A percentile compares a stretch with the other conserved stretches of the same genome.
phyloP scores from a whole-genome alignment of 106 monocot species.

The Iris macrosiphon region DNA sequence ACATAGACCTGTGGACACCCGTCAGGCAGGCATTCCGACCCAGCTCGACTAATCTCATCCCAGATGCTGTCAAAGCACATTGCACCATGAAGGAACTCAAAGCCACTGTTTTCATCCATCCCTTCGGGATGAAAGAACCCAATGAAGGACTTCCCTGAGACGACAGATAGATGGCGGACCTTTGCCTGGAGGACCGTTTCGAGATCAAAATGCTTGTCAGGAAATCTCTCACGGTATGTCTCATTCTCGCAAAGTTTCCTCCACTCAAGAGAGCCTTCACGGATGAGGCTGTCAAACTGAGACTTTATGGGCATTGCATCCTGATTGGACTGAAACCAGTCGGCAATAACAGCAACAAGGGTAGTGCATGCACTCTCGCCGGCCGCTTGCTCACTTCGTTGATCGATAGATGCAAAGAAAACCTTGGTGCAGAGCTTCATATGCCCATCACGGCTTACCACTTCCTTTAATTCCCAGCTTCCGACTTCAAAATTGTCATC shows the following conservation, averaged over 20 bases:
- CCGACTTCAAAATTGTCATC: conserved; percentile 80
- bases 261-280: conserved; percentile 92
- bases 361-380: conserved; percentile 94
- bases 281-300: conserved; percentile 79
- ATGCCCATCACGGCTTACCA: conserved; percentile 61
- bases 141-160: conserved; percentile 57
- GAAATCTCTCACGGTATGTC: conserved; percentile 40
- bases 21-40: conserved; percentile 16
- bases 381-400: conserved; percentile 75
- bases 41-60: conserved; percentile 57
- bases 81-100: conserved; percentile 61
- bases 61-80: conserved; percentile 95
- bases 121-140: conserved; percentile 88
- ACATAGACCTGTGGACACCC: conserved; percentile 49
- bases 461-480: conserved; percentile 62
- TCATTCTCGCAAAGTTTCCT: conserved; percentile 68
- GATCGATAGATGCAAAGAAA: conserved; percentile 94
- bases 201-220: conserved; percentile 91
- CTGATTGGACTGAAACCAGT: conserved; percentile 69
- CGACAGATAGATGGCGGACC: conserved; percentile 49
- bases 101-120: conserved; percentile 24
- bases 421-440: conserved; percentile 63
- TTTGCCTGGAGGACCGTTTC: conserved; percentile 77
- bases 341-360: conserved; percentile 78
- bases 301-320: conserved; percentile 64